phyloP scores from a whole-genome alignment of 441 rosid genomes.

The Macaranga tanarius region DNA sequence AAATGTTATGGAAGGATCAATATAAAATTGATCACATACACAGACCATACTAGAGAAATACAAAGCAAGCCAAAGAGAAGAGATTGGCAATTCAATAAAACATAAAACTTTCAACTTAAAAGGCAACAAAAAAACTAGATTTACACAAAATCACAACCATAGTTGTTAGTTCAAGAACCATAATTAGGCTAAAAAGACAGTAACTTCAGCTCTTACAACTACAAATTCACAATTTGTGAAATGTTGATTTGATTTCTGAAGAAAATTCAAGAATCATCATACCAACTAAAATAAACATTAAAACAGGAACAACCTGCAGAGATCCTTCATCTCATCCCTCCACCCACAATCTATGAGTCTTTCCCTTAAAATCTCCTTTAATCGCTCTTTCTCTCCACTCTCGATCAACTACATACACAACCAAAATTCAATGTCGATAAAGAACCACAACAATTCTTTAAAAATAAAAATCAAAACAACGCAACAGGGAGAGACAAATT shows the following conservation, averaged over 20 bases:
- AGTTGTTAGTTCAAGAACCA: neutral
- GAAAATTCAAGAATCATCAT: neutral
- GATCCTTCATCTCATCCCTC: constrained; percentile 85
- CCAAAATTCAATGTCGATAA: constrained; percentile 60
- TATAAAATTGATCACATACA: neutral
- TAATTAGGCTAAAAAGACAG: neutral
- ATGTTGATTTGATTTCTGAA: neutral
- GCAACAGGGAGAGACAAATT: neutral
- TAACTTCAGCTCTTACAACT: neutral
- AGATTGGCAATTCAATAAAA: neutral
- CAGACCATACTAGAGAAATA: neutral
- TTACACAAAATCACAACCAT: no score
- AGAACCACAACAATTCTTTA: constrained; percentile 27
- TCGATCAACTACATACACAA: constrained; percentile 51
- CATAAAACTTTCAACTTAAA: neutral
- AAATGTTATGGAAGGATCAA: neutral
- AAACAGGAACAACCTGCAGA: constrained; percentile 57
- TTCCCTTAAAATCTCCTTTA: constrained; percentile 82
- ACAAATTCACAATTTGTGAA: neutral
- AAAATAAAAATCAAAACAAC: neutral
- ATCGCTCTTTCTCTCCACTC: constrained; percentile 78
- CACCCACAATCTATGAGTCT: constrained; percentile 85
- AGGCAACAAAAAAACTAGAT: neutral
- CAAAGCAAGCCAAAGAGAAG: neutral
- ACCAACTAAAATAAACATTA: neutral